Percentiles rank a stretch among this genome's conserved stretches.
phyloP scores from a whole-genome alignment of 2,329 filamentous ascomycete species.

The Chaetomiaceae sp. region DNA sequence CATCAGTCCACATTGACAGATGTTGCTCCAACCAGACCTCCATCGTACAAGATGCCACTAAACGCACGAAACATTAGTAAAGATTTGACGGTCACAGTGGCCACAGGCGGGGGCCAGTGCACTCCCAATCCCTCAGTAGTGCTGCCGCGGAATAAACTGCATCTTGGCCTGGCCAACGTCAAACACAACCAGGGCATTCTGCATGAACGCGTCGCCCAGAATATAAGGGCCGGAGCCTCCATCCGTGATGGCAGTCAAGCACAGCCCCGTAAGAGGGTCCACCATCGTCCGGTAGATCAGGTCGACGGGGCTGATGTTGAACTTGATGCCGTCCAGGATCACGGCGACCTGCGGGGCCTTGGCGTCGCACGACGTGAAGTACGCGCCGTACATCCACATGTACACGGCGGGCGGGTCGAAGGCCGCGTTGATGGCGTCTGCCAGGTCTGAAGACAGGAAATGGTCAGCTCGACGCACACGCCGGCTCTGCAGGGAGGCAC shows the following conservation, averaged over 20 bases:
- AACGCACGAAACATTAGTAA: not conserved
- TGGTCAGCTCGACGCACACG: too few species aligned
- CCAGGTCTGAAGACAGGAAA: constrained; percentile 22
- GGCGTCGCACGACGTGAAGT: constrained; percentile 47
- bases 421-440: constrained; percentile 42
- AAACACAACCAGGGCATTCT: constrained; percentile 45
- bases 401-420: constrained; percentile 47
- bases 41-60: not conserved
- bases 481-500: constrained; percentile 18
- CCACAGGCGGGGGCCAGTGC: too few species aligned
- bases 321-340: constrained; percentile 40
- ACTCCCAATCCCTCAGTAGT: constrained; percentile 21
- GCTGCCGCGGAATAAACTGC: constrained; percentile 26
- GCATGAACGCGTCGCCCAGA: constrained; percentile 47
- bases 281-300: constrained; percentile 42
- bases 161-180: constrained; percentile 29
- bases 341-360: constrained; percentile 43
- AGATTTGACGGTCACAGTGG: not conserved
- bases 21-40: not conserved
- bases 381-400: constrained; percentile 43
- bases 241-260: constrained; percentile 44
- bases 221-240: constrained; percentile 45
- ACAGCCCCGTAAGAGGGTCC: constrained; percentile 44
- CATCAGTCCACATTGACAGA: not conserved
- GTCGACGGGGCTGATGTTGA: constrained; percentile 46